phyloP scores from a whole-genome alignment of 2,329 filamentous ascomycete species.

The Sclerotinia nivalis region DNA sequence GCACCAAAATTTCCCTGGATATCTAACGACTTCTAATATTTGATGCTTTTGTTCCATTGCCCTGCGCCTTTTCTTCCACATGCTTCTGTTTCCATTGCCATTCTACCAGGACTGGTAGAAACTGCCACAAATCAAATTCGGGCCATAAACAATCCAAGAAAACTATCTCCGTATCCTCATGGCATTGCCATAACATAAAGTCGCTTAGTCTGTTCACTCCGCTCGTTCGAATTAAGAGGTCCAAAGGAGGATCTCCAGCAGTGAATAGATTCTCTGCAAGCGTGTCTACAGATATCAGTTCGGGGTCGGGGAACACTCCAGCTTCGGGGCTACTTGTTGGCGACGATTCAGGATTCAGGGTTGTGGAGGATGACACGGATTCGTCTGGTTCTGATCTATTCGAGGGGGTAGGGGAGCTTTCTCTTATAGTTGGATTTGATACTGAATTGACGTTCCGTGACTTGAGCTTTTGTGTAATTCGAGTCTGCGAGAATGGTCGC shows the following conservation, averaged over 20 bases:
- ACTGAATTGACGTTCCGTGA: conserved; percentile 55
- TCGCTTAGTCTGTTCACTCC: conserved; percentile 91
- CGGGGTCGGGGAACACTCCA: conserved; percentile 67
- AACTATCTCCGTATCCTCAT: conserved; percentile 87
- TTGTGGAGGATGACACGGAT: conserved; percentile 61
- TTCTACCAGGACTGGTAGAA: conserved; percentile 87
- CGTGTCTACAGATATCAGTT: conserved; percentile 81
- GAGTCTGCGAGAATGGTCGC: conserved; percentile 80
- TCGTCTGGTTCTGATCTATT: conserved; percentile 47
- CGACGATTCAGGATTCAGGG: conserved; percentile 43
- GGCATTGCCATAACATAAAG: conserved; percentile 99
- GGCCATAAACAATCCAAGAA: conserved; percentile 94
- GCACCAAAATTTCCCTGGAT: neutral
- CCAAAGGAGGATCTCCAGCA: conserved; percentile 78
- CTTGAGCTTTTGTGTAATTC: conserved; percentile 83
- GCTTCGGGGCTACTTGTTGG: conserved; percentile 35
- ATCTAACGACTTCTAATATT: conserved; percentile 33
- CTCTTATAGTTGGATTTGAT: conserved; percentile 30
- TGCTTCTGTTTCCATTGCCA: conserved; percentile 67
- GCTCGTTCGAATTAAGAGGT: conserved; percentile 88
- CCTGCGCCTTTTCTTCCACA: conserved; percentile 37
- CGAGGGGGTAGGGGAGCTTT: conserved; percentile 52
- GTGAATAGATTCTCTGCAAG: conserved; percentile 88
- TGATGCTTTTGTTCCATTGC: conserved; percentile 24
- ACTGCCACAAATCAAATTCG: conserved; percentile 91